Percentiles rank a stretch among this genome's conserved stretches.
Conservation (phyloP, 2,329 filamentous ascomycete genomes). For the Calonectria montana region DNA sequence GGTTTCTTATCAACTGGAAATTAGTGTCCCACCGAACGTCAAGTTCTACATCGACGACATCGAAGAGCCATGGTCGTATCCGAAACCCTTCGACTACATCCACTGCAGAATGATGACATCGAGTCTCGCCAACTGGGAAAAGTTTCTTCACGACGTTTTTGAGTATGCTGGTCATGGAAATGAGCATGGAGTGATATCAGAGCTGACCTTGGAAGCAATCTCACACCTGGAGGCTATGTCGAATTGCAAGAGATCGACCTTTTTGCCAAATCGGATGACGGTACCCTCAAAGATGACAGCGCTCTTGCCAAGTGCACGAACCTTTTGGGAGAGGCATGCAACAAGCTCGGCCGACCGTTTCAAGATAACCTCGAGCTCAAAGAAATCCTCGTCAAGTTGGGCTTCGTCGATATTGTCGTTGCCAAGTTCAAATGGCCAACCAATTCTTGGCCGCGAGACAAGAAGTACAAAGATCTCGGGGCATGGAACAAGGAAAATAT, state of each 20-base stretch:
- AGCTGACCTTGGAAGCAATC: neutral
- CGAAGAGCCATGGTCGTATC: conserved; percentile 1
- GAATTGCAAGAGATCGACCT: conserved; percentile 11
- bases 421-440: conserved; percentile 35
- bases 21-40: conserved; percentile 31
- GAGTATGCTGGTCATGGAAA: neutral
- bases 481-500: conserved; percentile 30
- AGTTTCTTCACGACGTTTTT: neutral
- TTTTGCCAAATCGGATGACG: conserved; percentile 4
- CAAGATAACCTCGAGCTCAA: conserved; percentile 31
- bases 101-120: conserved; percentile 16
- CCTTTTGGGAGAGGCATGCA: conserved; percentile 24
- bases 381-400: conserved; percentile 15
- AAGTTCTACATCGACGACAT: conserved; percentile 11
- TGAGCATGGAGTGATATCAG: too few species aligned
- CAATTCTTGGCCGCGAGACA: conserved; percentile 28
- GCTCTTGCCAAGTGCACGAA: conserved; percentile 14
- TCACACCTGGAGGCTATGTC: conserved; percentile 1
- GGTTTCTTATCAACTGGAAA: too few species aligned
- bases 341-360: conserved; percentile 28
- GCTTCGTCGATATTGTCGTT: conserved; percentile 30
- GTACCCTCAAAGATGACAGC: conserved; percentile 10
- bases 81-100: conserved; percentile 4
- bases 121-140: neutral
- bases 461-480: conserved; percentile 31